Evolutionary conservation across 2,329 filamentous ascomycete species (phyloP).

Genomic region (Colletotrichum lupini): DNA sequence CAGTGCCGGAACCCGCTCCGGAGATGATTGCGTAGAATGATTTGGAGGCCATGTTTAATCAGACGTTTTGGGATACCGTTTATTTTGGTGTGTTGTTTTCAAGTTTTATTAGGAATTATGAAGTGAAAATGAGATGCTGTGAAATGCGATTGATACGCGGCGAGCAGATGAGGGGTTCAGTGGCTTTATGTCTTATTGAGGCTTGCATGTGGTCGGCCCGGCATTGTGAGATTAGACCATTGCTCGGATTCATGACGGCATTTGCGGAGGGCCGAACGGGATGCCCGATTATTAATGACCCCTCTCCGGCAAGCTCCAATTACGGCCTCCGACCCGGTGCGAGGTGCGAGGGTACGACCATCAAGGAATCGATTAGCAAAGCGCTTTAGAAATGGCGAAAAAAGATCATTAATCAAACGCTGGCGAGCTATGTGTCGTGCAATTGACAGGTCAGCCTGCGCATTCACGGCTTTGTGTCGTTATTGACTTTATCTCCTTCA

Average conservation of each 20-base stretch:
- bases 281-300: constrained; percentile 28
- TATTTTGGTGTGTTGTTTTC: background rate
- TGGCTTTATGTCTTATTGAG: constrained; percentile 9
- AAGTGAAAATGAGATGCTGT: background rate
- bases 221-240: constrained; percentile 20
- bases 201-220: background rate
- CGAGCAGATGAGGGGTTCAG: background rate
- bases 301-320: constrained; percentile 13
- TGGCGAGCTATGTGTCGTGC: background rate
- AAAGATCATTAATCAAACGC: background rate
- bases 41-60: constrained; percentile 43
- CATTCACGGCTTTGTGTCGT: background rate
- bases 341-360: background rate
- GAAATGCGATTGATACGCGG: background rate
- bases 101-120: background rate
- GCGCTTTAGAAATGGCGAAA: background rate
- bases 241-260: constrained; percentile 32
- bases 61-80: background rate
- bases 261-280: constrained; percentile 25
- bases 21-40: constrained; percentile 73
- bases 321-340: constrained; percentile 6
- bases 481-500: background rate
- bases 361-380: background rate
- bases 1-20: constrained; percentile 78
- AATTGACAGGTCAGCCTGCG: background rate